phyloP scores from a whole-genome alignment of 176 grass and related monocot species.

The Typha latifolia region DNA sequence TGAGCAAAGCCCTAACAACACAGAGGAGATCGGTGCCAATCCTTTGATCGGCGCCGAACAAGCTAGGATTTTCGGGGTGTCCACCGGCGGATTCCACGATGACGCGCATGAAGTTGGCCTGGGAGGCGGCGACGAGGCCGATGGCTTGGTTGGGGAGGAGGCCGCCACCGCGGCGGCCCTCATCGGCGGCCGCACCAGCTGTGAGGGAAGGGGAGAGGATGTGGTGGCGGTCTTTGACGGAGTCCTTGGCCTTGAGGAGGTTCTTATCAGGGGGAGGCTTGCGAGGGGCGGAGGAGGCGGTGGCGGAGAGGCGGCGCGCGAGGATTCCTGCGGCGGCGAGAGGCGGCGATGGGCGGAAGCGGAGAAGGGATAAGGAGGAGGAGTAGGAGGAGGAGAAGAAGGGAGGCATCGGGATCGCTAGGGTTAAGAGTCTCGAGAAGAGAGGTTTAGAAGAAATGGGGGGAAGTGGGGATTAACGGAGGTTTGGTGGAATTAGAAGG shows the following conservation, averaged over 20 bases:
- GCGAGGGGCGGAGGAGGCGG: conserved; percentile 6
- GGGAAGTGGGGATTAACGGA: too few species aligned
- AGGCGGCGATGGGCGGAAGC: background rate
- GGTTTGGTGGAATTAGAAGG: too few species aligned
- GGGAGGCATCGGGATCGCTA: conserved; percentile 6
- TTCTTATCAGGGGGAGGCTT: conserved; percentile 20
- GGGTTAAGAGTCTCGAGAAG: background rate
- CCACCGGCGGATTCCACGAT: conserved; percentile 47
- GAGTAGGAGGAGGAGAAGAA: conserved; percentile 4
- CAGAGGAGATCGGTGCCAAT: conserved; percentile 65
- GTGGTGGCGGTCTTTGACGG: conserved; percentile 5
- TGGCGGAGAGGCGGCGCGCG: background rate
- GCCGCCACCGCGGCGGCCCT: conserved; percentile 1
- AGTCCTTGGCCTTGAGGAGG: conserved; percentile 18
- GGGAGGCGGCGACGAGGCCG: conserved; percentile 65
- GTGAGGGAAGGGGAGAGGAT: background rate
- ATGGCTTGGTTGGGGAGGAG: conserved; percentile 68
- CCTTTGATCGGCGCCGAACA: conserved; percentile 20
- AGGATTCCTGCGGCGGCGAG: background rate
- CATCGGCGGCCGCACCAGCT: background rate
- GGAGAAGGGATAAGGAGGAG: conserved; percentile 2
- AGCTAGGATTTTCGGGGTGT: conserved; percentile 1
- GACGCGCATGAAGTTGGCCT: conserved; percentile 97
- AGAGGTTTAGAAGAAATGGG: background rate
- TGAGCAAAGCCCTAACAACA: conserved; percentile 75